Evolutionary conservation across 208 protist genomes (phyloP).

Genomic region (Herpetomonas samuelpessoai): DNA sequence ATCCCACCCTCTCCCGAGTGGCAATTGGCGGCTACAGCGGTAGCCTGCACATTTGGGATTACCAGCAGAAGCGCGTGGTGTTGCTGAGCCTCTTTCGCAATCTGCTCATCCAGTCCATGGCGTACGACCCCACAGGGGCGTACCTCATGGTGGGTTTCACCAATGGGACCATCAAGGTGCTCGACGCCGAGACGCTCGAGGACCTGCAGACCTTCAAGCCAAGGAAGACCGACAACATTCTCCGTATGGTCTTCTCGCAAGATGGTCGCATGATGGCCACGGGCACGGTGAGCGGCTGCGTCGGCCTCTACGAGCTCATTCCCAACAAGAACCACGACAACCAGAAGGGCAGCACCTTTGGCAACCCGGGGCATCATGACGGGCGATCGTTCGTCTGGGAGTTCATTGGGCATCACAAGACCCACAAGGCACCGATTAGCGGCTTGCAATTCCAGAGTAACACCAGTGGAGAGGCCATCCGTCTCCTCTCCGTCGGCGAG

Average conservation of each 20-base stretch:
- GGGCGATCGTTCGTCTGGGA: slow-evolving; percentile 82
- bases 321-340: slow-evolving; percentile 37
- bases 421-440: slow-evolving; percentile 87
- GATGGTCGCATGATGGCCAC: slow-evolving; percentile 81
- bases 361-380: too few species aligned
- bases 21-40: slow-evolving; percentile 88
- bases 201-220: slow-evolving; percentile 80
- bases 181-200: slow-evolving; percentile 81
- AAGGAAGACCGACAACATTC: slow-evolving; percentile 65
- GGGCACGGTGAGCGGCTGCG: slow-evolving; percentile 69
- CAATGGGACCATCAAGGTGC: slow-evolving; percentile 92
- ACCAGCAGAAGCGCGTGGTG: slow-evolving; percentile 56
- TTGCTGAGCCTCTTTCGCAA: slow-evolving; percentile 82
- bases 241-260: slow-evolving; percentile 78
- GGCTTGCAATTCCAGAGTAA: slow-evolving; percentile 84
- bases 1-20: slow-evolving; percentile 77
- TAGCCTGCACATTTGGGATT: slow-evolving; percentile 92
- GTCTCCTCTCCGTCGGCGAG: slow-evolving; percentile 91
- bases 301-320: slow-evolving; percentile 88
- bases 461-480: slow-evolving; percentile 33
- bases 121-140: slow-evolving; percentile 82
- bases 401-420: slow-evolving; percentile 89
- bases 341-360: slow-evolving; percentile 22
- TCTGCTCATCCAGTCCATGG: slow-evolving; percentile 74
- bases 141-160: slow-evolving; percentile 91